Base-by-base conservation (phyloP, 139 green algal genomes). In the Volvox reticuliferus region DNA sequence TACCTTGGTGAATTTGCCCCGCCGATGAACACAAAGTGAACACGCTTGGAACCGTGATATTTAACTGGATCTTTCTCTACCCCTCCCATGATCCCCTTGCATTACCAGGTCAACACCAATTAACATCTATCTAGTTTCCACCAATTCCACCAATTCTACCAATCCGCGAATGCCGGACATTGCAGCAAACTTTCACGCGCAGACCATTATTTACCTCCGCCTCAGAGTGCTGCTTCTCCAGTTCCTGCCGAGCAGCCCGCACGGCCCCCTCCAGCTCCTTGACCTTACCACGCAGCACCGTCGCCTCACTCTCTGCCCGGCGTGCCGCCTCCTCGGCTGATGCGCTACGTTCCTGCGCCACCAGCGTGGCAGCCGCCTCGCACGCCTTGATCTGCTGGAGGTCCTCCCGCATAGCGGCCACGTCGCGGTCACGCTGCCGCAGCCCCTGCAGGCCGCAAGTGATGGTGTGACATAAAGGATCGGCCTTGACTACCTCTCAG, bases 251-350 rank as follows among this genome's bases (percentile, higher is more conserved):
- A 2, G 37, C 35, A 16, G 17, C 55, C 14, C 55, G 50, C 28
- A 89, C 30, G 3, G 30, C 35, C 1, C 16, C 86, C 79, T 93
- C 91, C 33, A 89, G 33, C 21, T 87, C 76, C 33, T 26, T 32
- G 17, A 84, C 50, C 68, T 79, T 78, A 35, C 30, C 62, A 16
- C 86, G 86, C 67, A 85, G 22, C 55, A 78, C 68, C 18, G 2
- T 86, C 36, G 91, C 86, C 79, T 93, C 91, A 2, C 37, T 50
- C 69, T 91, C 91, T 69, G 61, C 73, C 28, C 76, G 26, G 21
- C 89, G 83, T 30, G 63, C 75, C 77, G 55, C 76, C 36, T 92
- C 89, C 69, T 89, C 79, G 0, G 86, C 86, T 1, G 55, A 50
- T 0, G 28, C 36, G 21, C 50, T 37, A 35, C 91, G 86, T 50